Evolutionary conservation across 495 filamentous ascomycete species (phyloP).

Genomic region (Immersiella caudata): DNA sequence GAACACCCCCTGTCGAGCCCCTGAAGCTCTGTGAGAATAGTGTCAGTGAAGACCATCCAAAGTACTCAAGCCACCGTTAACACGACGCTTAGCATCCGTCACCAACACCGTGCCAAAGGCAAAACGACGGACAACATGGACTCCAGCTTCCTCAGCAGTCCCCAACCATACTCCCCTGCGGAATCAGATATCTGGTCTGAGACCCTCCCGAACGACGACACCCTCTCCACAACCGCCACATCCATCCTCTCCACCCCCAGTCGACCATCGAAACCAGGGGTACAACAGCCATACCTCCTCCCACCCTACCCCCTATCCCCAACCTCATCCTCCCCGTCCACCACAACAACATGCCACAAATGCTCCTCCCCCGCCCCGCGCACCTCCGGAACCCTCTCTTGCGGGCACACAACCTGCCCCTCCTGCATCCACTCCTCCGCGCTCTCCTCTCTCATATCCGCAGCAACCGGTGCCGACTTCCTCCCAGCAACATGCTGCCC

Average conservation of each 20-base stretch:
- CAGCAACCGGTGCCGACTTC: slow-evolving; percentile 14
- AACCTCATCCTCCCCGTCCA: not conserved
- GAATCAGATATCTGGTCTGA: not conserved
- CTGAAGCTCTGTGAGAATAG: not conserved
- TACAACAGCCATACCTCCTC: not conserved
- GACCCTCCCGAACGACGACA: not conserved
- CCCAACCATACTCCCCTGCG: not conserved
- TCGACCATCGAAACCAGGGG: not conserved
- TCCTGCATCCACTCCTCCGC: not conserved
- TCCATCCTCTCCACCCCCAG: not conserved
- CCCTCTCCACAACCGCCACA: not conserved
- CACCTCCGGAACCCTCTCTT: not conserved
- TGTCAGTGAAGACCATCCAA: not conserved
- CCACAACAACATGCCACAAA: not conserved
- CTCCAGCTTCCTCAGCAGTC: not conserved
- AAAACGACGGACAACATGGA: not conserved
- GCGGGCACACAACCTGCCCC: slow-evolving; percentile 7
- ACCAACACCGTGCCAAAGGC: not conserved
- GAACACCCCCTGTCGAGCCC: not conserved
- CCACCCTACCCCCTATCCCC: not conserved
- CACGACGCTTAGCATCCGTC: not conserved
- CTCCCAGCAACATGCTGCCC: slow-evolving; percentile 13
- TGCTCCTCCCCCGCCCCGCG: not conserved
- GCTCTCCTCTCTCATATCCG: not conserved
- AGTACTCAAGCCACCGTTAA: not conserved